phyloP scores from a whole-genome alignment of 768 basidiomycete species.

The Tephrocybe sp. region DNA sequence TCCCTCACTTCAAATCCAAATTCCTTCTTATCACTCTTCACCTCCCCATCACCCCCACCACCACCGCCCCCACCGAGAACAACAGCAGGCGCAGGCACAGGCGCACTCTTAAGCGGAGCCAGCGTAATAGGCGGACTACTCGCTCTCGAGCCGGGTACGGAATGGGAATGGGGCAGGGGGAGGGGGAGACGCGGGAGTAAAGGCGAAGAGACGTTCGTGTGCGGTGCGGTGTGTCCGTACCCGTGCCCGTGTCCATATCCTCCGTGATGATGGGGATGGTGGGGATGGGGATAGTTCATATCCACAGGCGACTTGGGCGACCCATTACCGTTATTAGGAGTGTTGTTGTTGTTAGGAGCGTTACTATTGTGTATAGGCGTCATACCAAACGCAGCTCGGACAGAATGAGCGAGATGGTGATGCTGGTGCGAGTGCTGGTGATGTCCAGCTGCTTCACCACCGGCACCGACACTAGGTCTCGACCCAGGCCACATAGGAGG shows the following conservation, averaged over 20 bases:
- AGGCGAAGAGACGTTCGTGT: no score
- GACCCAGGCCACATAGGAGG: slow-evolving; percentile 55
- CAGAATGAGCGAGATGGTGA: slow-evolving; percentile 77
- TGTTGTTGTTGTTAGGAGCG: no score
- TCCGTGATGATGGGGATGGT: not conserved
- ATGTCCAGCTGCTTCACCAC: slow-evolving; percentile 8
- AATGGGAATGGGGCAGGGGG: slow-evolving; percentile 45
- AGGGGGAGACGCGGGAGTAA: slow-evolving; percentile 19
- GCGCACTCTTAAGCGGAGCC: slow-evolving; percentile 53
- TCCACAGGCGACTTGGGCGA: no score
- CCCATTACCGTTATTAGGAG: no score
- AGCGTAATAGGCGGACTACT: slow-evolving; percentile 69
- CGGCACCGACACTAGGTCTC: slow-evolving; percentile 22
- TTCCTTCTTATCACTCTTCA: no score
- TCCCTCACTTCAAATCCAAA: no score
- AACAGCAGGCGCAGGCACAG: no score
- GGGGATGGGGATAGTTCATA: no score
- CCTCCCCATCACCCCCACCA: no score
- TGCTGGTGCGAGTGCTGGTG: slow-evolving; percentile 31
- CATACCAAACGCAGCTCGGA: slow-evolving; percentile 89
- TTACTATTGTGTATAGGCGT: slow-evolving; percentile 81
- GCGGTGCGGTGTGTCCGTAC: slow-evolving; percentile 17
- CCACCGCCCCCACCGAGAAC: no score
- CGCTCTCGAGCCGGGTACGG: slow-evolving; percentile 60
- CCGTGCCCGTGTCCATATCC: slow-evolving; percentile 20